Evolutionary conservation across 495 filamentous ascomycete species (phyloP).

Genomic region (Neurospora sp.): DNA sequence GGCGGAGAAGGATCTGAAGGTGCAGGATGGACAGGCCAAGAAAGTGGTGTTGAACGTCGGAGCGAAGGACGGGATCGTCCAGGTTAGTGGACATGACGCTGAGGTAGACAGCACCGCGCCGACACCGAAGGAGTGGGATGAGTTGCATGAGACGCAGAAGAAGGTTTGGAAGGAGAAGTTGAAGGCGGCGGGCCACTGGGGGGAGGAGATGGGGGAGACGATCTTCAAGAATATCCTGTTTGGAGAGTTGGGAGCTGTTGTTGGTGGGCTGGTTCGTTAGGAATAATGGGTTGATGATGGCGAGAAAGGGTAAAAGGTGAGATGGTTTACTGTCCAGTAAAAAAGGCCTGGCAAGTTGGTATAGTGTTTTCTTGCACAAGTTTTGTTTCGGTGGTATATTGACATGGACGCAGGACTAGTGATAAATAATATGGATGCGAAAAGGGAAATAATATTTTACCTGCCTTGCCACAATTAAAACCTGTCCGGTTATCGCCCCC

Average conservation of each 20-base stretch:
- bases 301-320: background rate
- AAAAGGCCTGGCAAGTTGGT: background rate
- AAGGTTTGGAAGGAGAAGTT: slow-evolving; percentile 59
- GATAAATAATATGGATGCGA: background rate
- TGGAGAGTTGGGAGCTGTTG: slow-evolving; percentile 49
- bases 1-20: background rate
- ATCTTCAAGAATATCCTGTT: slow-evolving; percentile 70
- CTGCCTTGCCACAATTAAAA: background rate
- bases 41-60: slow-evolving; percentile 12
- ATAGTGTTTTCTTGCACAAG: background rate
- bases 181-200: slow-evolving; percentile 62
- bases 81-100: slow-evolving; percentile 36
- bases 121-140: slow-evolving; percentile 51
- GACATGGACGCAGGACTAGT: background rate
- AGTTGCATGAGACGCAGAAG: slow-evolving; percentile 48
- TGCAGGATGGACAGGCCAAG: background rate
- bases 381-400: background rate
- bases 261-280: slow-evolving; percentile 40
- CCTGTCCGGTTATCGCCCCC: background rate
- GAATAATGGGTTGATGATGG: background rate
- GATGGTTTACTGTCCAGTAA: background rate
- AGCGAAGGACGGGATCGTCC: slow-evolving; percentile 15
- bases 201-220: slow-evolving; percentile 57
- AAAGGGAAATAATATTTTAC: background rate
- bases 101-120: slow-evolving; percentile 15